Base-by-base conservation (phyloP, 1,139 yeast genomes). In the Hyphopichia burtonii region DNA sequence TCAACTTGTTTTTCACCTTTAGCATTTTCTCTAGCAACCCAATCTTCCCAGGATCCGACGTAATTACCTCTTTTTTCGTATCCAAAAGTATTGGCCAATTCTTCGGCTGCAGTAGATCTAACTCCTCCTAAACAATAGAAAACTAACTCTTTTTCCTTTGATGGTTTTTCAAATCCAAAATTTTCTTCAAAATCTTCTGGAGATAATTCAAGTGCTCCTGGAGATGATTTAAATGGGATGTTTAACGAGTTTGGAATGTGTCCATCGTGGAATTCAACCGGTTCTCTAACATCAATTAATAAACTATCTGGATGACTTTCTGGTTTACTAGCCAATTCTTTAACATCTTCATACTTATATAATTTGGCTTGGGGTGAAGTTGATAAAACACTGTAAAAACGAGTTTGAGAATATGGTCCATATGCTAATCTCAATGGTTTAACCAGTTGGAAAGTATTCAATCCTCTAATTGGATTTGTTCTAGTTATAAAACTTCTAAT, bases 81-180 rank as follows among this genome's bases (percentile, higher is more conserved):
- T 15, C 98, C 99, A 66, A 83, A 87, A 27, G 96, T 86, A 49
- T 82, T 80, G 20, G 98, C 99, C 57, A 91, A 74, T 56, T 87
- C 95, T 58, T 90, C 96, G 36, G 97, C 94, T 45, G 90, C 89
- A 37, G 90, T 76, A 34, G 96, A 86, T 69, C 99, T 82, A 38
- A 90, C 87, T 42, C 99, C 99, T 5, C 88, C 96, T 44, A 86
- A 80, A 67, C 99, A 93, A 68, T 91, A 91, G 65, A 93, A 91
- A 34, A 93, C 79, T 59, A 93, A 73, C 53, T 88, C 89, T 58
- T 86, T 80, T 39, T 80, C 82, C 35, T 71, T 62, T 6, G 68
- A 54, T 3, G 99, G 99, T 67, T 93, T 93, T n/a, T 72, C 74
- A 56, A 90, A 83, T 14, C 96, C 93, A 66, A 91, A 90, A 41